Base-by-base conservation (phyloP, 2,329 filamentous ascomycete genomes). In the Sporothrix phasma region DNA sequence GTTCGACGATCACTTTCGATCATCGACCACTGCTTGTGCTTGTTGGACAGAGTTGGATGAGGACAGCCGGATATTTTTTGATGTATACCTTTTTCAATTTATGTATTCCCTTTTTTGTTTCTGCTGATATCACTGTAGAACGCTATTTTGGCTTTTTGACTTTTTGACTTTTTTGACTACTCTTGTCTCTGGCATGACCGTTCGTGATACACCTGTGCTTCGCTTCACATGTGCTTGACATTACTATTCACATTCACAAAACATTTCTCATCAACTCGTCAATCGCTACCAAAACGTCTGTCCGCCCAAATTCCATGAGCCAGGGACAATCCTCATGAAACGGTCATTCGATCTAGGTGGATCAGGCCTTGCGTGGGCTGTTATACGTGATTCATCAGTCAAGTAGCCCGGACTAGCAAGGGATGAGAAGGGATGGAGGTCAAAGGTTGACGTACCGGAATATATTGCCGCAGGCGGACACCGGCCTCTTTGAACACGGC, bases 401-500 rank as follows among this genome's bases (percentile, higher is more conserved):
- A 26, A 39, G 31, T 24, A 37, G 37, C 24, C 22, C 2, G 13
- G 54, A 17, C 4, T 13, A 29, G 41, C 19, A 26, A 58, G 53
- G 37, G 37, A 47, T 24, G 54, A 41, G 41, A 22, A 37, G 34
- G 34, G 64, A 64, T 61, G 65, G 45, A 62, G 43, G 62, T 64
- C 46, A 67, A 29, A 63, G 39, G 24, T 17, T 61, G 29, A 82
- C 86, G 78, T 75, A 92, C 89, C 67, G 91, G 90, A 67, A 87
- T 88, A 73, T 96, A 97, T 74, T 97, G 92, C 69, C 94, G 83
- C 71, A 99, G 76, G 66, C 82, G 84, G 19, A 97, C 89, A 0
- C 93, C 93, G 6, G 92, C 92, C 74, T 92, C 85, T 65, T 84
- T 79, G 69, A 99, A 89, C 31, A 99, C 88, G 61, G 84, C 83